Base-by-base conservation (phyloP, 2,329 filamentous ascomycete species). In the Fusarium nelsonii region DNA sequence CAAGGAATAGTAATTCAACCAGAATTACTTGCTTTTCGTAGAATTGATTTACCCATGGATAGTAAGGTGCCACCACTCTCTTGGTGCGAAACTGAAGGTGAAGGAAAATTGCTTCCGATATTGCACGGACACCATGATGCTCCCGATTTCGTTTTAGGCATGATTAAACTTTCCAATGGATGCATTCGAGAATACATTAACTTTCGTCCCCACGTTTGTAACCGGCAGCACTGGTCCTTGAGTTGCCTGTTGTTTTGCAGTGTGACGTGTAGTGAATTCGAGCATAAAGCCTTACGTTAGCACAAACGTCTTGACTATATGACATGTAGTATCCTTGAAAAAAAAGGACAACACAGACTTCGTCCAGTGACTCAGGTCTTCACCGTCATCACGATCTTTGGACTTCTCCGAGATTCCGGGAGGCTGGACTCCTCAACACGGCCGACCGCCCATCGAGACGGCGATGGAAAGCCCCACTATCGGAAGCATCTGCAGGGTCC, bases 401-500 rank as follows among this genome's bases (percentile, higher is more conserved):
- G n/a, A 16, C 32, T 37, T 66, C 66, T 58, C 46, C 36, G 28
- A 41, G 33, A 43, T 63, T 69, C 63, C 30, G 44, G 56, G 48
- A 56, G 50, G 55, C 55, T 53, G 60, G 48, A 32, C n/a, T 55
- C 45, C 52, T 44, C 34, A 45, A 39, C 34, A 37, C 58, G 37
- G 45, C 33, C 54, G 50, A 55, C 53, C 55, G 28, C 40, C 55
- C 64, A 65, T 58, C 41, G 23, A 59, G 33, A 53, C 65, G 50
- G 65, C 34, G 39, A 32, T 32, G 53, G 16, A 26, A 51, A 44
- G 63, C 58, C 50, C 63, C 69, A 57, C 69, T 45, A 34, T 45
- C 43, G 50, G 65, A 52, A 56, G 50, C 49, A 59, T 55, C 51
- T 59, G 16, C 55, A 60, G 71, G 67, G 53, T 58, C 63, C 56